Base-by-base conservation (phyloP, 306 rosid genomes). In the Dalbergia cochinchinensis region DNA sequence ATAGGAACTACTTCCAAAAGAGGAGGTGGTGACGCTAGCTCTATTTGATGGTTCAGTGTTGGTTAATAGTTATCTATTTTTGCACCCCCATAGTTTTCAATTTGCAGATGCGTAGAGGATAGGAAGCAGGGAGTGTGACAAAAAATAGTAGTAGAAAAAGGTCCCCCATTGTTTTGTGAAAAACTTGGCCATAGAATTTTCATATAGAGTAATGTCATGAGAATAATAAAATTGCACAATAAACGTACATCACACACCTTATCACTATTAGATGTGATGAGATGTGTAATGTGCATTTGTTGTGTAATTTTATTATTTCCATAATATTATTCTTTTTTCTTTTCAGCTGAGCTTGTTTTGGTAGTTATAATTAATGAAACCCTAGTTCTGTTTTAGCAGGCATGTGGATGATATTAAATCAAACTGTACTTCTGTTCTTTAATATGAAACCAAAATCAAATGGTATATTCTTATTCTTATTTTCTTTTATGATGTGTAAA, bases 11-110 rank as follows among this genome's bases (percentile, higher is more conserved):
- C 63, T 80, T 77, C 64, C 84, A 71, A 37, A 87, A 65, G 80
- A 86, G 86, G 78, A 86, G 84, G 73, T 39, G 82, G 71, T 90
- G 67, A 80, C 13, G 12, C n/a, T 48, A 18, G 14, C 54, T 19
- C 66, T 55, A 58, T 72, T 78, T 72, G 70, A 4, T 62, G 31
- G 71, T 64, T 44, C 33, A 60, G 15, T 41, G 15, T 53, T 57
- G 16, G 44, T 60, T 60, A 48, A 37, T 41, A n/a, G 18, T 44
- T 69, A 22, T 62, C 15, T 70, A 13, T 80, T 48, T 35, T 12
- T 39, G 74, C 5, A 5, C 68, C 54, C 71, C 66, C 33, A 12
- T 53, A 34, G 50, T 22, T 34, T 63, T 57, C 55, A 65, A 67
- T 50, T 59, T 68, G 78, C 72, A 59, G 67, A 58, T 58, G 53